Percentiles rank a stretch among this genome's conserved stretches.
Conservation (phyloP, 257 asterid species). For the Buddleja alternifolia region DNA sequence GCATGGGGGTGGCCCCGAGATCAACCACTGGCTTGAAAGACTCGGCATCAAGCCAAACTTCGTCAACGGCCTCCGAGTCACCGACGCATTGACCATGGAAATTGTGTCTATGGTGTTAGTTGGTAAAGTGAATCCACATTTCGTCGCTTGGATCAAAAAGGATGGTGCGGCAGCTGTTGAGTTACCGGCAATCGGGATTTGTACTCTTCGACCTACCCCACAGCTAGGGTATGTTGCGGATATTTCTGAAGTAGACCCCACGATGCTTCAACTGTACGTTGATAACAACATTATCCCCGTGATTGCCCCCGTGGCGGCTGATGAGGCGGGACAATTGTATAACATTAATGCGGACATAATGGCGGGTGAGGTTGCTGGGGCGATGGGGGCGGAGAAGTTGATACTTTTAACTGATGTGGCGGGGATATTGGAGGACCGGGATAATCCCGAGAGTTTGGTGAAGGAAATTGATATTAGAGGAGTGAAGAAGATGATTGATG, state of each 20-base stretch:
- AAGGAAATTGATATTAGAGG: slow-evolving; percentile 74
- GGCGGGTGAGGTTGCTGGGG: slow-evolving; percentile 79
- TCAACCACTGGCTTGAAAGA: slow-evolving; percentile 73
- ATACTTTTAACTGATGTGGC: slow-evolving; percentile 73
- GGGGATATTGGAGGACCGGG: slow-evolving; percentile 61
- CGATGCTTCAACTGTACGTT: slow-evolving; percentile 57
- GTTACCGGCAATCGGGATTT: slow-evolving; percentile 65
- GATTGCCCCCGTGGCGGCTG: slow-evolving; percentile 84
- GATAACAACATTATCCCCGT: slow-evolving; percentile 75
- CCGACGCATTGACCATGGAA: slow-evolving; percentile 84
- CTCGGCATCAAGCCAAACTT: slow-evolving; percentile 69
- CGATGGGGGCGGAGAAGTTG: slow-evolving; percentile 77
- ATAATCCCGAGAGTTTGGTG: slow-evolving; percentile 69
- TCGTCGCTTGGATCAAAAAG: slow-evolving; percentile 75
- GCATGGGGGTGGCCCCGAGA: slow-evolving; percentile 87
- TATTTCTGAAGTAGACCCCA: slow-evolving; percentile 69
- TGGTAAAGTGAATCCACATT: slow-evolving; percentile 75
- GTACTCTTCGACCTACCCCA: slow-evolving; percentile 71
- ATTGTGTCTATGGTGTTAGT: slow-evolving; percentile 82
- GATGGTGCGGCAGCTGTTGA: slow-evolving; percentile 88
- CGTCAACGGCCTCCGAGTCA: slow-evolving; percentile 75
- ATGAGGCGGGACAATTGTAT: slow-evolving; percentile 53
- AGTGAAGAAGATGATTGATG: slow-evolving; percentile 70
- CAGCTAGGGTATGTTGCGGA: slow-evolving; percentile 88
- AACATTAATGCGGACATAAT: slow-evolving; percentile 84